These are phyloP conservation scores for Pseudisothecium myosuroides DNA, from an alignment of 225 moss, liverwort and hornwort species.

Conservation along the genomic window DNA sequence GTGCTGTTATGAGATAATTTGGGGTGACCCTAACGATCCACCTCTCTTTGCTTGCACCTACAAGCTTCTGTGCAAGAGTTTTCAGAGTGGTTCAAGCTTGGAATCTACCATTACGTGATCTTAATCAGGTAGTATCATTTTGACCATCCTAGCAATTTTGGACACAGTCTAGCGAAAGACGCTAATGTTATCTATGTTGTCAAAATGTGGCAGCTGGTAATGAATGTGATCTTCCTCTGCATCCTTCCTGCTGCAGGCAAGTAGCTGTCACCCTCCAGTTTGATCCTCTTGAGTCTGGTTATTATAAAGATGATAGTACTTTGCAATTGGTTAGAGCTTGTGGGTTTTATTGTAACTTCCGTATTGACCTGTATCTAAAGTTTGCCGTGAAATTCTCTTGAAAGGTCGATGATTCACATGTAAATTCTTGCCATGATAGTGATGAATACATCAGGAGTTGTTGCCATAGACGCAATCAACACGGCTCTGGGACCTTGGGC, in stretches of 20 bases:
- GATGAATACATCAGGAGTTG: constrained; percentile 49
- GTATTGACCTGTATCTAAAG: neutral
- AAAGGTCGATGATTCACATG: neutral
- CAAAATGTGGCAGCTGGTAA: constrained; percentile 45
- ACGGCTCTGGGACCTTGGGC: constrained; percentile 57
- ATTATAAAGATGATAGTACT: neutral
- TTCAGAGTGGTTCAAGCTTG: neutral
- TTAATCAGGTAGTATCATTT: neutral
- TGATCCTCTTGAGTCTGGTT: neutral
- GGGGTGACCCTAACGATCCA: neutral
- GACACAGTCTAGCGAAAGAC: neutral
- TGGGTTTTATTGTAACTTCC: neutral
- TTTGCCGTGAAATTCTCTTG: neutral
- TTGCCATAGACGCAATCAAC: constrained; percentile 59
- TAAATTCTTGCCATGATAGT: constrained; percentile 26
- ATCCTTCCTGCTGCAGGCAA: constrained; percentile 74
- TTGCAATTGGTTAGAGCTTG: neutral
- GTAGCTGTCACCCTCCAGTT: neutral
- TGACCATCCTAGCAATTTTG: neutral
- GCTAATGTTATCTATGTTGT: neutral
- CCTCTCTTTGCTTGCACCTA: neutral
- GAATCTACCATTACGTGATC: neutral
- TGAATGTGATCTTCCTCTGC: constrained; percentile 63
- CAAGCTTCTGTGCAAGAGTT: neutral
- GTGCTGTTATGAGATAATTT: neutral